Base-by-base conservation (phyloP, 345 rosid genomes). In the Lepidium didymum region DNA sequence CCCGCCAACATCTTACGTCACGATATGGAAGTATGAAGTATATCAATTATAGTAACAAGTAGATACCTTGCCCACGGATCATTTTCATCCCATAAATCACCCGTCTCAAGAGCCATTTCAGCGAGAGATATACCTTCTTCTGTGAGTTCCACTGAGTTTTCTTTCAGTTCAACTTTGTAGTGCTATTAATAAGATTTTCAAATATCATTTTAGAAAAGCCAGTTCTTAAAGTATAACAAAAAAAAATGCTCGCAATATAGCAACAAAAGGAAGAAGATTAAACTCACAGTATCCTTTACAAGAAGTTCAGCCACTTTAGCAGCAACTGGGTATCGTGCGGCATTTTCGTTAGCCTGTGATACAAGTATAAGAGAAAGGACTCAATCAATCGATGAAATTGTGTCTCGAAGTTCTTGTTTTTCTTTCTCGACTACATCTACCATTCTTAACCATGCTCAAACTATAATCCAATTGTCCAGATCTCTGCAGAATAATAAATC, bases 11-110 rank as follows among this genome's bases (percentile, higher is more conserved):
- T 65, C 46, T 49, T 51, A 23, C 13, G 2, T 59, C 29, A 27
- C 41, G 1, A 66, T 51, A 38, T 47, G 40, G 40, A 54, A 52
- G 16, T 42, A 23, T 15, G 69, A 40, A 61, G 18, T 64, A 51
- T 14, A 64, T 40, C 13, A 46, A 25, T 9, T 54, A 62, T 77
- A 60, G 37, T 16, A 56, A 54, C 57, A 67, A 67, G 55, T 13
- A 46, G 55, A 74, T 76, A 89, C 98, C 96, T 92, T 16, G 98
- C 98, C 96, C 98, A 92, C 52, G 91, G 98, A 75, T 92, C 96
- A 82, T 83, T 92, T 74, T 92, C 98, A 69, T 90, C 96, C 98
- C 98, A 92, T 51, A 92, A 79, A 75, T 92, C 98, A 77, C 79
- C 76, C 43, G 98, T 92, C 77, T 90, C 96, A 63, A 92, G 96